Percentiles rank a stretch among this genome's conserved stretches.
phyloP scores from a whole-genome alignment of 441 rosid species.

The Erodium moschatum region DNA sequence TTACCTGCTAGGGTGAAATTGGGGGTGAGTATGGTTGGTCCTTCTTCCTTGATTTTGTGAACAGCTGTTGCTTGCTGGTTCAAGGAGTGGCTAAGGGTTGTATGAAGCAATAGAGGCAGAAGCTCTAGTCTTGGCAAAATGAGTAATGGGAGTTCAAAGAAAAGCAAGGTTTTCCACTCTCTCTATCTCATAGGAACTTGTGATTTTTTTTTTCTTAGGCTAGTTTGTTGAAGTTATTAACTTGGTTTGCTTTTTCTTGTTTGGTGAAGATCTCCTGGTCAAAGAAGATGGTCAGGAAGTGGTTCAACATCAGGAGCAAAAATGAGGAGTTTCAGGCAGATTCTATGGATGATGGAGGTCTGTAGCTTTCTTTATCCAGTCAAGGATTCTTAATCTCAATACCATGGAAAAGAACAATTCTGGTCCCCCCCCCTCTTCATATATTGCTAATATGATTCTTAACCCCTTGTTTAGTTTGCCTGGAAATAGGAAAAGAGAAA shows the following conservation, averaged over 20 bases:
- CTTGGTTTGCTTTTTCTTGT: not conserved
- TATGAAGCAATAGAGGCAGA: too few relatives aligned
- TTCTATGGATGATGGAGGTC: constrained; percentile 47
- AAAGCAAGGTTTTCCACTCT: constrained; percentile 55
- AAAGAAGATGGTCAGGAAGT: constrained; percentile 62
- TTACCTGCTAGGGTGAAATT: not conserved
- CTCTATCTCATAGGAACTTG: constrained; percentile 13
- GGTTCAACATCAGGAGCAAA: constrained; percentile 46
- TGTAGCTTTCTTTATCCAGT: not conserved
- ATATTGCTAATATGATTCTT: not conserved
- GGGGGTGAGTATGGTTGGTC: not conserved
- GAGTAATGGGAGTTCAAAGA: constrained; percentile 70
- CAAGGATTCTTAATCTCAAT: not conserved
- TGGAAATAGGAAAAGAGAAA: not conserved
- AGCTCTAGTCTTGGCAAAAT: constrained; percentile 30
- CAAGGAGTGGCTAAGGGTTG: too few relatives aligned
- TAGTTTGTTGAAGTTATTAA: not conserved
- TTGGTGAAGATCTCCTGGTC: constrained; percentile 72
- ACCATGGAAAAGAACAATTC: too few relatives aligned
- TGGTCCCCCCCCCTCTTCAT: not conserved
- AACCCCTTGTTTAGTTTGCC: not conserved
- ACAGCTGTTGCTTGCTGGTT: constrained; percentile 17
- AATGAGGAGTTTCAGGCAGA: constrained; percentile 82
- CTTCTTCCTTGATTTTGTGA: constrained; percentile 15
- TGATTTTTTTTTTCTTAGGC: not conserved